Conservation (phyloP, 306 rosid species). For the Prosopis cineraria region DNA sequence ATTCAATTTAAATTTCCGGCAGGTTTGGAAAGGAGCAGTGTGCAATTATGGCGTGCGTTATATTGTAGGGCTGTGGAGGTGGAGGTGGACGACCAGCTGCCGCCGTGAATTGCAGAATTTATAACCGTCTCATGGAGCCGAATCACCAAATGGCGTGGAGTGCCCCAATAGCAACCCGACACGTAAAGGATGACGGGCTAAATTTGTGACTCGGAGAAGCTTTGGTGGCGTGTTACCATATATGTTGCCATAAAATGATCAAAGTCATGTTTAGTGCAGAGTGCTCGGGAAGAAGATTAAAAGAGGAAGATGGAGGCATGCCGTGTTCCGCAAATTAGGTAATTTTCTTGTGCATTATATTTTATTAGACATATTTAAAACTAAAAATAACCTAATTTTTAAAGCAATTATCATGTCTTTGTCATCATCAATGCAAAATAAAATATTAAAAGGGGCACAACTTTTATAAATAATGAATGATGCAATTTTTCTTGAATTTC, state of each 20-base stretch:
- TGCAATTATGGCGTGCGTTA: background rate
- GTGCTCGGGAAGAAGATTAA: background rate
- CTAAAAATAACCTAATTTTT: background rate
- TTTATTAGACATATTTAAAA: background rate
- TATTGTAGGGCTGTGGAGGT: background rate
- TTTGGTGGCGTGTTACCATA: background rate
- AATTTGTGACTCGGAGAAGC: background rate
- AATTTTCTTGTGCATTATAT: background rate
- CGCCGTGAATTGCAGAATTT: background rate
- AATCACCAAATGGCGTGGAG: background rate
- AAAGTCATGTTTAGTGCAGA: background rate
- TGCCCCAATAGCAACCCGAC: background rate
- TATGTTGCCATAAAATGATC: background rate
- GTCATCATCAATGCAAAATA: too few species aligned
- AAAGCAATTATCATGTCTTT: too few species aligned
- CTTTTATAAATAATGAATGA: too few species aligned
- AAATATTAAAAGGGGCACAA: too few species aligned
- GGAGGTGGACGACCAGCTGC: background rate
- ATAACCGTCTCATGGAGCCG: background rate
- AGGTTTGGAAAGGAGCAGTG: background rate
- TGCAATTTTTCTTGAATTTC: too few species aligned
- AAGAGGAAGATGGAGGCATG: background rate
- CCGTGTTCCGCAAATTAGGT: background rate
- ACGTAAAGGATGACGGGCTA: background rate
- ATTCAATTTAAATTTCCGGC: constrained; percentile 2